Evolutionary conservation across 108 stramenopile species (phyloP), one percentile per base, ranked within the genome.

Genomic region (Fistulifera solaris): DNA sequence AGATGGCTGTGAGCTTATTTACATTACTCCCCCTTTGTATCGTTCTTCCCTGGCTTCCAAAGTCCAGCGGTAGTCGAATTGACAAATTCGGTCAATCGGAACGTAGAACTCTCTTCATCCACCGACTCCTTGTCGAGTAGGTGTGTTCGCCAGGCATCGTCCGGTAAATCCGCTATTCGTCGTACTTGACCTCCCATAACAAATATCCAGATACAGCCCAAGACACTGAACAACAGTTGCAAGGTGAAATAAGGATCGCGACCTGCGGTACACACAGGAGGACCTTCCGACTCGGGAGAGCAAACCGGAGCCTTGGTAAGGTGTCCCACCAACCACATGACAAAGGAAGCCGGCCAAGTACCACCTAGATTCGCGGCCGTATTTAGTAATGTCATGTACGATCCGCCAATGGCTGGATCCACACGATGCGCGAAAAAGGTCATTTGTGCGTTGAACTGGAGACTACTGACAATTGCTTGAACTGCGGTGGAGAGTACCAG

Each of bases 341-440:
- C 74, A 26, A 87, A 63, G 19, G 77, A 76, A 15, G 78, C 51
- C 23, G 96, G 93, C 94, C 94, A 97, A 17, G 93, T 97, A 24
- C 84, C 89, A 24, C 96, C 96, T 17, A 95, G 59, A 68, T 97
- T 97, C 35, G 89, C 86, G 44, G 95, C 77, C 0, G 99, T 99
- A 66, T 99, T 99, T 45, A 99, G 65, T 25, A 98, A 65, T 0
- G 99, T 99, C 99, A 98, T 99, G 88, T 99, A 99, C 8, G 87
- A 85, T 8, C 99, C 99, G 28, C 99, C 99, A 61, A 99, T 97
- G 25, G 89, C 81, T 1, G 95, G 94, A 77, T 99, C 99, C 40
- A 95, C 93, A 22, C 98, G 71, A 42, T 70, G 68, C 5, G 95
- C 91, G 68, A 96, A 98, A 68, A 99, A 99, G 13, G 91, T 91